Base-by-base conservation (phyloP, 495 filamentous ascomycete genomes). In the Darksidea phi region DNA sequence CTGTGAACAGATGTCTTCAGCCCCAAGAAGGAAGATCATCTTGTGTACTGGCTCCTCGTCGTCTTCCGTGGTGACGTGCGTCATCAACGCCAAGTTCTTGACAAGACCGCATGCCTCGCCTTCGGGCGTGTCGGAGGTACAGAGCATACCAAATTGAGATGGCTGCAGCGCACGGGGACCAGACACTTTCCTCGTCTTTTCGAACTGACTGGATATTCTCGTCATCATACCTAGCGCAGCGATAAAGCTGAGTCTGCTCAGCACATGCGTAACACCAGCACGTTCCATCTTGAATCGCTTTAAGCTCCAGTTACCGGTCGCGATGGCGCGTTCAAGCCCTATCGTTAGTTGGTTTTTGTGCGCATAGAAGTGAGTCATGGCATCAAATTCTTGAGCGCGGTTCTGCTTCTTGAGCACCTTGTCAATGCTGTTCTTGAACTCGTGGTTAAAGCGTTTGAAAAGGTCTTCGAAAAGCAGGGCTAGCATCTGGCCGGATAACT, bases 161-260 rank as follows among this genome's bases (percentile, higher is more conserved):
- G 94, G 90, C 71, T 99, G 94, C 15, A 99, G 79, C 10, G 95
- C 94, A 79, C 94, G 86, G 67, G 94, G 94, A 54, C 95, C 95
- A 70, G 84, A 88, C 63, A 99, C 89, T 72, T 99, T 99, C 64
- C 94, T 78, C 1, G 93, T 96, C 79, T 97, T 97, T 71, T 97
- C 94, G 71, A 99, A 97, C 77, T 97, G 94, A 82, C 89, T 95
- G 76, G 86, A 92, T 66, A 97, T 97, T 67, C 94, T 85, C 11
- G 95, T 97, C 95, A 99, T 97, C 95, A 97, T 97, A 56, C 95
- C 95, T n/a, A 99, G 81, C 11, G 95, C 95, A 66, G 88, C 89
- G 75, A 97, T 96, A 70, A 96, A 99, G 72, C 91, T 97, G 46
- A 97, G 77, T 43, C 94, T 84, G 76, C 92, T 97, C 17, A 99